Base-by-base conservation (phyloP, 176 grass and related monocot species). In the Rhynchospora tenuis region DNA sequence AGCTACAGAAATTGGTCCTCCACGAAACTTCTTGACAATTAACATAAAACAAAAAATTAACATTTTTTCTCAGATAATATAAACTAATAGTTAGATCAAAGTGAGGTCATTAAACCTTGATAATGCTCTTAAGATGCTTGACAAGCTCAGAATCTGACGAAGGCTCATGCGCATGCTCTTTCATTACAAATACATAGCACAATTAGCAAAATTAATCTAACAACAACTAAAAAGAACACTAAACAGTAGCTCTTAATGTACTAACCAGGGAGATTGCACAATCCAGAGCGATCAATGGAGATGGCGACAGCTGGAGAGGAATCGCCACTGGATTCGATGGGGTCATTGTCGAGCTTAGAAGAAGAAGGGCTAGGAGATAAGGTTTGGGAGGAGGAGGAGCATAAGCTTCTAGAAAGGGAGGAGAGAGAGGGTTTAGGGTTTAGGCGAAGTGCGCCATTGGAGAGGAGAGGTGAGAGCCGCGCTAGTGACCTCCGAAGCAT, bases 1-100 rank as follows among this genome's bases (percentile, higher is more conserved):
- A 9, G 92, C 95, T 51, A 98, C 52, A 6, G 86, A 91, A 65
- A 98, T 98, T 64, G 95, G 95, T 19, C 95, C 95, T 54, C 95
- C 93, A 58, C 90, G 90, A 85, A 93, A 98, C 95, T 95, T 87
- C 77, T 65, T 54, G 17, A 16, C 58, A 29, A 59, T n/a, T 67
- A 42, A 75, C 17, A 86, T 17, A 64, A 72, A n/a, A n/a, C n/a
- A 64, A 11, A n/a, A n/a, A n/a, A n/a, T n/a, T n/a, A n/a, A n/a
- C n/a, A n/a, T n/a, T n/a, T n/a, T n/a, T n/a, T n/a, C 42, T 38
- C 5, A 68, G 27, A 15, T n/a, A n/a, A n/a, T n/a, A 70, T 19
- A 4, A 28, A 54, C 9, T 73, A 64, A 59, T 47, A 33, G 20
- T 8, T 43, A 0, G 50, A 1, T 72, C 0, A 68, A 87, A 8